Percentiles rank a stretch among this genome's conserved stretches.
Conservation (phyloP, 257 asterid genomes). For the Solanum microdontum region DNA sequence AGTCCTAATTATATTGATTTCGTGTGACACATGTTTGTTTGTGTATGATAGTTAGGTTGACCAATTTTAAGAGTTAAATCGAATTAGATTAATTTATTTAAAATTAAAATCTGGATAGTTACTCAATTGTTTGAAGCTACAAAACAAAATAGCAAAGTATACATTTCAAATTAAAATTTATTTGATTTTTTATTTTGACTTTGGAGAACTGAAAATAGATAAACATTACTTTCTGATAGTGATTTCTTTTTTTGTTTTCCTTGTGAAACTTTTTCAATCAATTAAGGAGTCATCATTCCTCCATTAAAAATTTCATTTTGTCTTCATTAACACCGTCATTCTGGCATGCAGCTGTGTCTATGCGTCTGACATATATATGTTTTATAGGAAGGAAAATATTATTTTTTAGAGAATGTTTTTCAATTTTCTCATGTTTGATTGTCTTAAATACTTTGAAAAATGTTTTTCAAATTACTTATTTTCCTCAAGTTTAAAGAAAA, state of each 20-base stretch:
- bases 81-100: not conserved
- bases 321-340: not conserved
- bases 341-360: not conserved
- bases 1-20: not conserved
- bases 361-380: not conserved
- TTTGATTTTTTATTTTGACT: not conserved
- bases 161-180: not conserved
- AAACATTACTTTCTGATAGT: not conserved
- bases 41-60: not conserved
- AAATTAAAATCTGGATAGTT: not conserved
- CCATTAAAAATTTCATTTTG: not conserved
- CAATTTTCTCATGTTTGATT: not conserved
- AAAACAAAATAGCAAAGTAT: not conserved
- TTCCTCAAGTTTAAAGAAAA: too few species aligned
- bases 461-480: not conserved
- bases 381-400: not conserved
- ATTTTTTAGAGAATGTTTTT: not conserved
- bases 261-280: not conserved
- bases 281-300: not conserved
- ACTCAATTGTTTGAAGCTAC: not conserved
- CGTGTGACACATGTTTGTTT: not conserved
- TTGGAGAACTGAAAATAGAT: not conserved
- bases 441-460: not conserved
- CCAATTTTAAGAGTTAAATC: not conserved
- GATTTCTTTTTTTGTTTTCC: not conserved